Base-by-base conservation (phyloP, 2,329 filamentous ascomycete genomes). In the Pestalotiopsis sp. region DNA sequence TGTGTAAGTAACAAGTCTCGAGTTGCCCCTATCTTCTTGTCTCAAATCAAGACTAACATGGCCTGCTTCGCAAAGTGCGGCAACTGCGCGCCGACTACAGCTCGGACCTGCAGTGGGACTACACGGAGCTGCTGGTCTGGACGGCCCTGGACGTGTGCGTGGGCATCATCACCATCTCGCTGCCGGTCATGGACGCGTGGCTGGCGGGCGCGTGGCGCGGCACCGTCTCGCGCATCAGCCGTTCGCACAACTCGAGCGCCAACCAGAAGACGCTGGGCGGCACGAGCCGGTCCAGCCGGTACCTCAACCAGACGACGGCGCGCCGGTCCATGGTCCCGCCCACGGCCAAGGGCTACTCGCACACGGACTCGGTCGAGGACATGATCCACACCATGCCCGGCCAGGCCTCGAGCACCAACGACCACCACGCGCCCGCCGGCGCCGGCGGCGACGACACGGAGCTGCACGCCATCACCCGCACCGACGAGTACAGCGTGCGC, bases 181-280 rank as follows among this genome's bases (percentile, higher is more conserved):
- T 81, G 2, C 79, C 79, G 2, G 74, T 79, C 6, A 72, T 81
- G 45, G 76, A 77, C 27, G 77, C 72, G 73, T 76, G 71, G 67
- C 66, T 71, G 45, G 70, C 71, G 64, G 71, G 69, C 65, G 71
- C 70, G 23, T 71, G 71, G 73, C 69, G 71, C 66, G 58, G 56
- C 23, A 66, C 69, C 66, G 59, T 70, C 14, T 52, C 58, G 6
- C 38, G 36, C 25, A 62, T 70, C 25, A 61, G 72, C 68, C 56
- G 36, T 68, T 68, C 56, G 20, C n/a, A 61, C 66, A 25, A 38
- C 20, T 20, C 12, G n/a, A 61, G 31, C 59, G 36, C 31, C 27
- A 61, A 61, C 59, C 59, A 38, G 20, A 38, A 20, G 49, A 63
- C 52, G 38, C n/a, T 14, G 17, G 31, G 27, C 27, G 27, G 20